A percentile compares a stretch with the other conserved stretches of the same genome.
Conservation (phyloP, 2,329 filamentous ascomycete species). For the Fusarium nematophilum region DNA sequence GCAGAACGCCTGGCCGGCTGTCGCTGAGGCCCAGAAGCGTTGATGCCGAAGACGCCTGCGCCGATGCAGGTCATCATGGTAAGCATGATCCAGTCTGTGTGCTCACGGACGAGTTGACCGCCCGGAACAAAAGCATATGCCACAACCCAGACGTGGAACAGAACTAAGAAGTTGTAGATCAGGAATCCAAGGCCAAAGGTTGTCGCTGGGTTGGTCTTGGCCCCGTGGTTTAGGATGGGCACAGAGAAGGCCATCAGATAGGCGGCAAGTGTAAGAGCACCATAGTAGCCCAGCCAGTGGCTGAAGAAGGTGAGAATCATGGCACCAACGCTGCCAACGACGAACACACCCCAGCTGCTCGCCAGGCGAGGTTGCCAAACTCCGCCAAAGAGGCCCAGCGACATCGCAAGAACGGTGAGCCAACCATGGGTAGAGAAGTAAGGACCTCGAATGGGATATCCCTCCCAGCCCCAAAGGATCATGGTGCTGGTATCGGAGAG, state of each 20-base stretch:
- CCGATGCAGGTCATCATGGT: constrained; percentile 87
- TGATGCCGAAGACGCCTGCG: constrained; percentile 82
- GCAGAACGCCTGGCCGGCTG: constrained; percentile 45
- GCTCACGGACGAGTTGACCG: constrained; percentile 90
- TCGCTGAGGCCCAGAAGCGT: constrained; percentile 59
- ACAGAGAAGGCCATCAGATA: constrained; percentile 87
- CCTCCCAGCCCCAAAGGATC: constrained; percentile 99
- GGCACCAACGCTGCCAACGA: constrained; percentile 81
- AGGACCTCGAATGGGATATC: constrained; percentile 90
- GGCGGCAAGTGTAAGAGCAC: constrained; percentile 77
- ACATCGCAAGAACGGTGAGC: constrained; percentile 89
- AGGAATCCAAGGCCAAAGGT: constrained; percentile 92
- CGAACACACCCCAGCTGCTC: constrained; percentile 83
- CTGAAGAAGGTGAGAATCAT: constrained; percentile 79
- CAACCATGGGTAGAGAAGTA: constrained; percentile 91
- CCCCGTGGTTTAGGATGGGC: constrained; percentile 79
- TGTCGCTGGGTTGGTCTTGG: constrained; percentile 78
- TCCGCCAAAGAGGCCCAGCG: constrained; percentile 80
- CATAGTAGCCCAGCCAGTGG: constrained; percentile 92
- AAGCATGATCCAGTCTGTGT: constrained; percentile 95
- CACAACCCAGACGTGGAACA: constrained; percentile 99
- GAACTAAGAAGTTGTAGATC: constrained; percentile 90
- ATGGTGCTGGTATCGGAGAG: constrained; percentile 98
- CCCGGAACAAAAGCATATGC: constrained; percentile 98
- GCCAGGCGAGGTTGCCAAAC: constrained; percentile 77